Conservation (phyloP, 352 stramenopile genomes). For the Globisporangium carolinianum region DNA sequence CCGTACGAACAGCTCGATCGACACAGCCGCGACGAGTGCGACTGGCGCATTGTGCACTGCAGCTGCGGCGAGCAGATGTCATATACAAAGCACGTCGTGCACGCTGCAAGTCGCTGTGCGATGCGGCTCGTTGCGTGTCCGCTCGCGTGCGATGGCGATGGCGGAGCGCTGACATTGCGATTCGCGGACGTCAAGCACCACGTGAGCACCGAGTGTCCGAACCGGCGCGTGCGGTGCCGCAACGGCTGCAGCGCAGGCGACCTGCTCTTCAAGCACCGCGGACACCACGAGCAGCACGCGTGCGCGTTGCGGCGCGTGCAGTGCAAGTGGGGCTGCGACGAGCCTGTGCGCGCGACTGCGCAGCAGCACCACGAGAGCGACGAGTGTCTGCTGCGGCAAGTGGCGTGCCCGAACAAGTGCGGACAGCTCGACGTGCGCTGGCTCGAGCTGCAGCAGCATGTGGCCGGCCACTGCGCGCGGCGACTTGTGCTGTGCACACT, state of each 20-base stretch:
- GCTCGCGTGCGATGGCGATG: conserved; percentile 21
- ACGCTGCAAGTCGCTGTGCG: conserved; percentile 30
- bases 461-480: conserved; percentile 20
- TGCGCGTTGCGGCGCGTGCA: conserved; percentile 44
- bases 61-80: conserved; percentile 54
- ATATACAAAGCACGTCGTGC: conserved; percentile 37
- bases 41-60: conserved; percentile 37
- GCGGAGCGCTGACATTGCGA: conserved; percentile 9
- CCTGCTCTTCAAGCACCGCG: conserved; percentile 33
- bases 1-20: conserved; percentile 11
- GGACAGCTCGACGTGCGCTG: conserved; percentile 22
- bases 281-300: conserved; percentile 30
- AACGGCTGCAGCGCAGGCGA: conserved; percentile 48
- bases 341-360: conserved; percentile 31
- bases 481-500: conserved; percentile 33
- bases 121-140: conserved; percentile 51
- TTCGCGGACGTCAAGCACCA: conserved; percentile 44
- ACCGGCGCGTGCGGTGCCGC: conserved; percentile 55
- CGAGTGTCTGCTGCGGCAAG: conserved; percentile 43
- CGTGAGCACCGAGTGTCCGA: conserved; percentile 29
- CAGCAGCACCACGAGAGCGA: conserved; percentile 41
- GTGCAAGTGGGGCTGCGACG: conserved; percentile 55
- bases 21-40: conserved; percentile 39
- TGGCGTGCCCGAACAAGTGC: conserved; percentile 52
- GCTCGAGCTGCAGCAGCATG: conserved; percentile 33